Percentiles rank a stretch among this genome's conserved stretches.
Conservation (phyloP, 352 stramenopile genomes). For the Ophiocytium majus region DNA sequence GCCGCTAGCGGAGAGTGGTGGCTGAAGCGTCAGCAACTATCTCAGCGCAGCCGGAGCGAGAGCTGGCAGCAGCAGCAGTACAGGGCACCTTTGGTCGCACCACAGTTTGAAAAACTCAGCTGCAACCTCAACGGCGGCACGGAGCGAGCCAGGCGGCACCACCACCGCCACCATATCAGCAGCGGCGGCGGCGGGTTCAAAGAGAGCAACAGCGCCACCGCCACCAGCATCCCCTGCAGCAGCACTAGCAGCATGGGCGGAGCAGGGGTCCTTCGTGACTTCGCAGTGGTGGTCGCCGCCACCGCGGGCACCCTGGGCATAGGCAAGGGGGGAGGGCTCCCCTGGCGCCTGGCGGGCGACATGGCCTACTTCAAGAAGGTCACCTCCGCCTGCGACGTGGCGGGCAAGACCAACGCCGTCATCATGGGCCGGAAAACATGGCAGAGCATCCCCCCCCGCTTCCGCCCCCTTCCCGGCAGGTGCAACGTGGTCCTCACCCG, state of each 20-base stretch:
- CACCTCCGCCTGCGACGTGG: slow-evolving; percentile 63
- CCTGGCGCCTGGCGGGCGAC: slow-evolving; percentile 89
- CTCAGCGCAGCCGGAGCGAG: too few species aligned
- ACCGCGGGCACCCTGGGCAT: slow-evolving; percentile 78
- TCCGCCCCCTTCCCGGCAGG: slow-evolving; percentile 86
- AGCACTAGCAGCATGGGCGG: not conserved
- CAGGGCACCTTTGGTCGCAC: too few species aligned
- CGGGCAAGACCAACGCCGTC: slow-evolving; percentile 83
- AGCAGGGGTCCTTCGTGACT: slow-evolving; percentile 18
- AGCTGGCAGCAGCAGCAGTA: too few species aligned
- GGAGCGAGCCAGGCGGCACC: too few species aligned
- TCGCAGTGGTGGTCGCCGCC: slow-evolving; percentile 80
- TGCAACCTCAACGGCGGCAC: too few species aligned
- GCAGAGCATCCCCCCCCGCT: slow-evolving; percentile 93
- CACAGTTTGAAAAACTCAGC: too few species aligned
- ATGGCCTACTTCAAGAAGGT: slow-evolving; percentile 94
- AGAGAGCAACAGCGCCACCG: too few species aligned
- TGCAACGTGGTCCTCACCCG: slow-evolving; percentile 93
- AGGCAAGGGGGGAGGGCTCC: slow-evolving; percentile 72
- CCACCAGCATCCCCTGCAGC: too few species aligned
- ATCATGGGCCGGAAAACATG: slow-evolving; percentile 99
- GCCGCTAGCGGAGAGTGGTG: too few species aligned
- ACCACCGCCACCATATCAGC: too few species aligned
- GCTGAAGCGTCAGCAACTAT: too few species aligned
- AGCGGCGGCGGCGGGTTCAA: too few species aligned